These are phyloP conservation scores for Golubevia sp. DNA, from an alignment of 1,284 basidiomycete genomes.

Conservation along the genomic window DNA sequence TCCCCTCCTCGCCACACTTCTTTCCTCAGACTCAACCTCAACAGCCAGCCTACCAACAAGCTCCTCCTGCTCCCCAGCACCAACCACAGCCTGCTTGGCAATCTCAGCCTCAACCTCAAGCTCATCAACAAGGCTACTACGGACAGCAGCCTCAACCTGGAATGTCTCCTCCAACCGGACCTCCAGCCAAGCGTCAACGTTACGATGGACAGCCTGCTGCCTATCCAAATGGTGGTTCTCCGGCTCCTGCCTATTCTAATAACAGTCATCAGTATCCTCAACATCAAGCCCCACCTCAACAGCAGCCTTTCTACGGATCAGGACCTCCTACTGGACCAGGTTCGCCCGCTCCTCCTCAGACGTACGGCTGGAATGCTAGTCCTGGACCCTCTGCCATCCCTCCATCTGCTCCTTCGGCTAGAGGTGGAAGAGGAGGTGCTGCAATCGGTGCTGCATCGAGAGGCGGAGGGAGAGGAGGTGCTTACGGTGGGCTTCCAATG, in stretches of 20 bases:
- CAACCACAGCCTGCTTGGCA: neutral
- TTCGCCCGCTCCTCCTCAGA: neutral
- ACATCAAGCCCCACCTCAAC: neutral
- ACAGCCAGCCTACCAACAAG: constrained; percentile 1
- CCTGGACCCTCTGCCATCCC: neutral
- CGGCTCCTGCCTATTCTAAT: neutral
- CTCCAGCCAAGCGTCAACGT: constrained; percentile 11
- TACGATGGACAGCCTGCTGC: constrained; percentile 2
- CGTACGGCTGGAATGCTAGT: neutral
- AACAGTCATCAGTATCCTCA: constrained; percentile 1
- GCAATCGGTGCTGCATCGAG: neutral
- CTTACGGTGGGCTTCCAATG: neutral
- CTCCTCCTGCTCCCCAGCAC: neutral
- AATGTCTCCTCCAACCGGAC: neutral
- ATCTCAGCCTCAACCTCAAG: constrained; percentile 5
- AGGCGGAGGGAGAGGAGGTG: neutral
- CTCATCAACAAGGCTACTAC: constrained; percentile 14
- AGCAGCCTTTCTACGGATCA: neutral
- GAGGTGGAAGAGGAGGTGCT: neutral
- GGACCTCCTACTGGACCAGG: neutral
- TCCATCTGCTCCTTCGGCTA: neutral
- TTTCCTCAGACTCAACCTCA: neutral
- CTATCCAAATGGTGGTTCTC: neutral
- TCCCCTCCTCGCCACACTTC: neutral
- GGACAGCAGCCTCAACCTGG: neutral